Percentiles rank a stretch among this genome's conserved stretches.
phyloP scores from a whole-genome alignment of 768 basidiomycete genomes.

The Amanita rimosa region DNA sequence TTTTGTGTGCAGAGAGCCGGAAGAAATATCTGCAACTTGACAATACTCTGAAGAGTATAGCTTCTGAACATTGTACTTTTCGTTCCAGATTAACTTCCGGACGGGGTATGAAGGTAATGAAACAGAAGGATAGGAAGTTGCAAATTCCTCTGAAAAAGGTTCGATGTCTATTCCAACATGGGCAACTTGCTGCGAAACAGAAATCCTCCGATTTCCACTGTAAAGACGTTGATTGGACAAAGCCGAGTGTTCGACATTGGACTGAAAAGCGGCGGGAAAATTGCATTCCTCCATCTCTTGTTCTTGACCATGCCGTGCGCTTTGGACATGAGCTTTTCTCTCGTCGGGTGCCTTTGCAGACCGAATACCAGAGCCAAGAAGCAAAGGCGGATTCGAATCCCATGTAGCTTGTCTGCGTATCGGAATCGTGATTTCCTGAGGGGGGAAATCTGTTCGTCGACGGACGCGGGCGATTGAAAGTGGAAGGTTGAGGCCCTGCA shows the following conservation, averaged over 20 bases:
- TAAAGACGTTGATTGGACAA: neutral
- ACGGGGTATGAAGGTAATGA: neutral
- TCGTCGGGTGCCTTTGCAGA: neutral
- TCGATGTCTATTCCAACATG: neutral
- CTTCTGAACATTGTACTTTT: neutral
- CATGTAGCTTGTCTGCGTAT: neutral
- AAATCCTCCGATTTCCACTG: neutral
- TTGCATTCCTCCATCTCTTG: neutral
- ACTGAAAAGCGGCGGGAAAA: neutral
- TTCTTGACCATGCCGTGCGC: neutral
- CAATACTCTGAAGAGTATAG: too few species aligned
- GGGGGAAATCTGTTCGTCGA: neutral
- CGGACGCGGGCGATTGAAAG: neutral
- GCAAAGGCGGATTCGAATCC: neutral
- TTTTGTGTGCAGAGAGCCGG: neutral
- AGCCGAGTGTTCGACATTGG: neutral
- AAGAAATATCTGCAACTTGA: neutral
- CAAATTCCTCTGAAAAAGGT: neutral
- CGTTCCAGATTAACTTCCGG: neutral
- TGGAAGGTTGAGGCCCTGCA: conserved; percentile 49
- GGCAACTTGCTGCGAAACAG: neutral
- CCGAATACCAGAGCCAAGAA: neutral
- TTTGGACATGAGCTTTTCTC: neutral
- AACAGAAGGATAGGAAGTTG: neutral
- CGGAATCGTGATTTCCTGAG: neutral